These are phyloP conservation scores for Brassica incana DNA, from an alignment of 345 rosid species.

Conservation along the genomic window DNA sequence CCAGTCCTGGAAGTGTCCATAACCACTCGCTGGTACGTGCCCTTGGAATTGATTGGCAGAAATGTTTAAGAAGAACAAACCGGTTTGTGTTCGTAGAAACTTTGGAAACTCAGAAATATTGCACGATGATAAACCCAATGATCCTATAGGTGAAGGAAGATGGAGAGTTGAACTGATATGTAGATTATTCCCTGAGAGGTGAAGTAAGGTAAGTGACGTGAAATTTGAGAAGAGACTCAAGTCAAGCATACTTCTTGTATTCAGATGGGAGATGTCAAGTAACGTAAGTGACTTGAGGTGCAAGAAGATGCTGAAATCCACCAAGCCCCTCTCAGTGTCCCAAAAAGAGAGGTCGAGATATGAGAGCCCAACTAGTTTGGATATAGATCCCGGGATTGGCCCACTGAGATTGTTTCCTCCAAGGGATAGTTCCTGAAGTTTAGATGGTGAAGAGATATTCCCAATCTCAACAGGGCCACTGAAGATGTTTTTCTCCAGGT, in stretches of 20 bases:
- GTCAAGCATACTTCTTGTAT: neutral
- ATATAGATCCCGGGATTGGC: too few relatives aligned
- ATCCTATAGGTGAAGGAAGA: neutral
- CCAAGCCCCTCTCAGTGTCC: too few relatives aligned
- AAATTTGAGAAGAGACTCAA: neutral
- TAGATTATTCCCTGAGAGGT: neutral
- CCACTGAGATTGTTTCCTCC: too few relatives aligned
- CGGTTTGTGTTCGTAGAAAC: constrained; percentile 12
- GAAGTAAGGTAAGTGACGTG: neutral
- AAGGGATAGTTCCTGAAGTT: too few relatives aligned
- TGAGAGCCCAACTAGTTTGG: too few relatives aligned
- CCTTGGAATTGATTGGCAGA: neutral
- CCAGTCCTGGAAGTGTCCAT: neutral
- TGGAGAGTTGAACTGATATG: neutral
- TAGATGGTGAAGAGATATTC: too few relatives aligned
- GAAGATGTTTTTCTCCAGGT: too few relatives aligned
- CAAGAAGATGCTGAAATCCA: neutral
- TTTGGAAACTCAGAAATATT: constrained; percentile 26
- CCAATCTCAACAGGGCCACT: too few relatives aligned
- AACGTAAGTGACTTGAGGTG: neutral
- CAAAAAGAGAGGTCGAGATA: too few relatives aligned
- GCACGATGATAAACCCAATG: neutral
- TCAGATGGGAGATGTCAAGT: neutral
- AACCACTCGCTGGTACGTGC: too few relatives aligned
- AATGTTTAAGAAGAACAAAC: neutral